Evolutionary conservation across 257 asterid species (phyloP).

Genomic region (Solanum arcanum): DNA sequence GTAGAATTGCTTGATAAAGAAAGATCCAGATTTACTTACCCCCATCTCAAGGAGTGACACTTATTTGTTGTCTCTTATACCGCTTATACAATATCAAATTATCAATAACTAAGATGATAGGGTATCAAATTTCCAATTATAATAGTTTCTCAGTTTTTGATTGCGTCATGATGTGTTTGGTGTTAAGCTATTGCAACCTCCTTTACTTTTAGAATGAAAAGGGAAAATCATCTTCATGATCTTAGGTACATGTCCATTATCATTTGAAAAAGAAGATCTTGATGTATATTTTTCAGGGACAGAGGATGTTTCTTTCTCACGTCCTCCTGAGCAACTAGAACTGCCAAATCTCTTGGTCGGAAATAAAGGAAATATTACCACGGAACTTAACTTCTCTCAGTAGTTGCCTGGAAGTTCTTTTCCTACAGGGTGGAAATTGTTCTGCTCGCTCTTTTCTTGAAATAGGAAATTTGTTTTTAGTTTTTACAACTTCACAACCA

Average conservation of each 20-base stretch:
- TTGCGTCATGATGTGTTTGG: not conserved
- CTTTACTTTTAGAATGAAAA: not conserved
- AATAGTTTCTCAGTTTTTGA: not conserved
- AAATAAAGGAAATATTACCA: not conserved
- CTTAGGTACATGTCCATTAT: not conserved
- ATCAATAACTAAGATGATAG: not conserved
- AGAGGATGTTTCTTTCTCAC: not conserved
- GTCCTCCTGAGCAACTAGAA: not conserved
- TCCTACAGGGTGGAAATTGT: not conserved
- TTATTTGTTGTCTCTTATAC: not conserved
- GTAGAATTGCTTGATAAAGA: not conserved
- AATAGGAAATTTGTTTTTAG: not conserved
- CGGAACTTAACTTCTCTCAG: not conserved
- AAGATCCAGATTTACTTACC: not conserved
- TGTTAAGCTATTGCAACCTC: not conserved
- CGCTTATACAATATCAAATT: not conserved
- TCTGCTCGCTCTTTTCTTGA: not conserved
- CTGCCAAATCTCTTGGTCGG: not conserved
- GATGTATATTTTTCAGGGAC: not conserved
- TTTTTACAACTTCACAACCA: not conserved
- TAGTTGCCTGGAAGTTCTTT: not conserved
- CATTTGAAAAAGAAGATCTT: not conserved
- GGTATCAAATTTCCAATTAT: not conserved
- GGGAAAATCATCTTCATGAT: not conserved
- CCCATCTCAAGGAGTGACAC: not conserved